Evolutionary conservation across 139 green algal genomes (phyloP), one percentile per base, ranked within the genome.

Genomic region (Micromonas commoda): DNA sequence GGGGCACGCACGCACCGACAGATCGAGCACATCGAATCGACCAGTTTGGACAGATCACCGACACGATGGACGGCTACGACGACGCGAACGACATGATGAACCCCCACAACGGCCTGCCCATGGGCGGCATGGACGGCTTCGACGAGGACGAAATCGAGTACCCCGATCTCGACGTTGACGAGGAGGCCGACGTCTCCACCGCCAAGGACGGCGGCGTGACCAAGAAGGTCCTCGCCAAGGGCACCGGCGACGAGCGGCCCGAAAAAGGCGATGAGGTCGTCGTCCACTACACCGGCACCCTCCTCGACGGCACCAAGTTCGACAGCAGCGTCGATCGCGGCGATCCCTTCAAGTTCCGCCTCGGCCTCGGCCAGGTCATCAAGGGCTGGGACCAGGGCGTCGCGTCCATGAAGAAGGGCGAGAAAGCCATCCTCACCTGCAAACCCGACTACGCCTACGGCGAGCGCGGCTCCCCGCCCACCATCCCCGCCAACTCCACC

Each of bases 311-410:
- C 34, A 89, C 82, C 32, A 91, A 96, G 76, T 99, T 99, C 86
- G 95, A 99, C 84, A 94, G 87, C 5, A 93, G 83, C 53, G 57
- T 88, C 0, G 95, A 97, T 79, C 85, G 93, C 19, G 81, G 77
- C 26, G 81, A 93, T 24, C 92, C 94, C 4, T 99, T 99, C 80
- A 86, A 78, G 9, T 99, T 89, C 72, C 88, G 65, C 19, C 52
- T 89, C 0, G 84, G 84, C 2, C 57, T 67, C 76, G 89, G 91
- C 35, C 79, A 88, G 21, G 93, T 98, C 9, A 99, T 98, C 84
- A 97, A 97, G 83, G 94, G 90, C 6, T 98, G 94, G 94, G 95
- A 99, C 81, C 37, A 87, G 38, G 94, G 92, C 19, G 91, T 99
- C 53, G 89, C 86, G 75, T 89, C 89, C 67, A 98, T 98, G 94